Base-by-base conservation (phyloP, 2,329 filamentous ascomycete genomes). In the Fusarium sambucinum region DNA sequence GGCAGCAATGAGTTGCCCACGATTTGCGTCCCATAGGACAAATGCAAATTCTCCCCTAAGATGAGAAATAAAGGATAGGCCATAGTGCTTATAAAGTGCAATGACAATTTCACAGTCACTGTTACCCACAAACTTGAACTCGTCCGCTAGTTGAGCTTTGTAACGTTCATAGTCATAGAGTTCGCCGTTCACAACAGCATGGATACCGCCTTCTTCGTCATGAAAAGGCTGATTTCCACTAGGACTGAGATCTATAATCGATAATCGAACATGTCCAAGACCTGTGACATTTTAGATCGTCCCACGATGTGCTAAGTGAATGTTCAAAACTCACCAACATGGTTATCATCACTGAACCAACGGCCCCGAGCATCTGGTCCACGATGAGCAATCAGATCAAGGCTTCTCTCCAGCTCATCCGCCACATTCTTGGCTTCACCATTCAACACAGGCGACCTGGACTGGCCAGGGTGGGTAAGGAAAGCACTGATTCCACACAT, bases 401-500 rank as follows among this genome's bases (percentile, higher is more conserved):
- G 45, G 27, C 54, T 56, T 3, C 27, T 17, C 21, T 56, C 54
- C 6, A 56, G 45, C 17, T 51, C 35, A 29, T 17, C 45, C 13
- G 17, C 21, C 19, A 32, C 38, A 27, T 21, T 21, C 17, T 53
- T 53, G 21, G 21, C 29, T 9, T 53, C 51, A 2, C 38, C 38
- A 25, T 45, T 53, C 12, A 45, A 17, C 27, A 53, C 33, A 11
- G 33, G 53, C 6, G 25, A 50, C 17, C 33, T n/a, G 27, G 25
- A 25, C 13, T 23, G 35, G n/a, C 54, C 54, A 21, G 54, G 54
- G 19, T 56, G 45, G 54, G 35, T 56, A 12, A 56, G 27, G 17
- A 50, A 51, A 6, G 54, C 35, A 41, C 54, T 56, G 35, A 56
- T 56, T 41, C 54, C 54, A 33, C 54, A 56, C 45, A 56, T 56